A percentile compares a stretch with the other conserved stretches of the same genome.
phyloP scores from a whole-genome alignment of 352 stramenopile species.

The Phytophthora multivora region DNA sequence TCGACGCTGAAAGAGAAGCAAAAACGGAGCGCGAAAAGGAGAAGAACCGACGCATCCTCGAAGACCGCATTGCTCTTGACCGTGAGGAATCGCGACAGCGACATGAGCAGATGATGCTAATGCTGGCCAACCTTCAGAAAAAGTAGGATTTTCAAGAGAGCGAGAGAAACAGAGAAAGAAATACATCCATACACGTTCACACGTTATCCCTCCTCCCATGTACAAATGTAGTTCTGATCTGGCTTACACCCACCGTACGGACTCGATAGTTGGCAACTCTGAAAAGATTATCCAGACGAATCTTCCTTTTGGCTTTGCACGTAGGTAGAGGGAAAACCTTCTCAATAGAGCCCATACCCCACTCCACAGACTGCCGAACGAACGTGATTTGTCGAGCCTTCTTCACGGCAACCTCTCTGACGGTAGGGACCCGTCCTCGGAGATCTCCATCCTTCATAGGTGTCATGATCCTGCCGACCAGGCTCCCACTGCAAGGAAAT shows the following conservation, averaged over 20 bases:
- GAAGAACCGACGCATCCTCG: not conserved
- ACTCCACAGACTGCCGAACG: not conserved
- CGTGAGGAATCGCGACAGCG: not conserved
- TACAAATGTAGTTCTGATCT: not conserved
- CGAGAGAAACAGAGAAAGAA: not conserved
- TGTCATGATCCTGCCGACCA: not conserved
- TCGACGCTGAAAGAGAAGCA: not conserved
- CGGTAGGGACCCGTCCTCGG: not conserved
- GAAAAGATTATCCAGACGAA: not conserved
- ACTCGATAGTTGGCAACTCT: conserved; percentile 5
- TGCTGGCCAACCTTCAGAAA: not conserved
- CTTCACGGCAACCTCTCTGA: not conserved
- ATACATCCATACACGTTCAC: not conserved
- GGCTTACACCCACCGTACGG: not conserved
- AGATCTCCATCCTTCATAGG: not conserved
- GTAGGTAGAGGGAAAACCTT: not conserved
- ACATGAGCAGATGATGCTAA: not conserved
- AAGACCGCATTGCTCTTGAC: not conserved
- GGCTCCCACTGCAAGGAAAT: conserved; percentile 2
- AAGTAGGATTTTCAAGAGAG: not conserved
- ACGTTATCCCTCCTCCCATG: not conserved
- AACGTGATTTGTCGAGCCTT: not conserved
- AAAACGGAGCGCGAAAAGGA: not conserved
- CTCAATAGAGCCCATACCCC: not conserved
- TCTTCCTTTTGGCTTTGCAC: not conserved